A percentile compares a stretch with the other conserved stretches of the same genome.
These are phyloP conservation scores for Beauveria caledonica DNA, from an alignment of 2,329 filamentous ascomycete species.

Conservation along the genomic window DNA sequence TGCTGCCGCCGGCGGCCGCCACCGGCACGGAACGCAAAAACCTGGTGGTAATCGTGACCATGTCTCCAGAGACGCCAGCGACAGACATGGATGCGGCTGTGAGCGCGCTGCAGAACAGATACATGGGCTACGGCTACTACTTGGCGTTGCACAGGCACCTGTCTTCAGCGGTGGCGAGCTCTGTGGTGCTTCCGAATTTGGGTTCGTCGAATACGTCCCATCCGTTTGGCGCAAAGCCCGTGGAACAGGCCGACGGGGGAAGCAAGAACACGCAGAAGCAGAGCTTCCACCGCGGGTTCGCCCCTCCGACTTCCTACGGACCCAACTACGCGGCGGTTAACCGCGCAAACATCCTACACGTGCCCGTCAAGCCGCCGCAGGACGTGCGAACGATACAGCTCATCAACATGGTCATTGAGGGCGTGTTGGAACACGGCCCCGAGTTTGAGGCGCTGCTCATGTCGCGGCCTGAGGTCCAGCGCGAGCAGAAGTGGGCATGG, in stretches of 20 bases:
- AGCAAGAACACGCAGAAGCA: constrained; percentile 31
- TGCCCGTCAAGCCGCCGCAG: constrained; percentile 65
- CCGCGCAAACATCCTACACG: constrained; percentile 47
- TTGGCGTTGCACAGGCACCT: constrained; percentile 74
- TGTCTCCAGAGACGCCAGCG: constrained; percentile 72
- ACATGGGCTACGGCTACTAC: constrained; percentile 78
- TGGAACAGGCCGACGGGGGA: constrained; percentile 34
- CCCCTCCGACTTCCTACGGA: constrained; percentile 65
- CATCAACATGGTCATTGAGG: constrained; percentile 83
- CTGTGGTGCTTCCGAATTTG: constrained; percentile 27
- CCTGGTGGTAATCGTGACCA: constrained; percentile 68
- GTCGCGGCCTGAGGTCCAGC: constrained; percentile 74
- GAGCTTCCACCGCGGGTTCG: constrained; percentile 54
- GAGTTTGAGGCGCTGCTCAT: constrained; percentile 91
- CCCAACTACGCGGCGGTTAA: constrained; percentile 32
- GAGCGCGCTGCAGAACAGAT: constrained; percentile 70
- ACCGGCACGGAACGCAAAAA: constrained; percentile 58
- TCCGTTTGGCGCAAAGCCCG: constrained; percentile 70
- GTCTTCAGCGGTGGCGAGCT: constrained; percentile 59
- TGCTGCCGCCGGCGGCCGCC: constrained; percentile 46
- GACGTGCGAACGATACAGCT: constrained; percentile 72
- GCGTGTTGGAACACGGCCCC: constrained; percentile 67
- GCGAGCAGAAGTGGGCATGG: constrained; percentile 88
- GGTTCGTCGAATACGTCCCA: constrained; percentile 38
- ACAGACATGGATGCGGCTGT: constrained; percentile 77